Evolutionary conservation across 148 eudicot genomes (phyloP).

Genomic region (Salicornia ramosissima): DNA sequence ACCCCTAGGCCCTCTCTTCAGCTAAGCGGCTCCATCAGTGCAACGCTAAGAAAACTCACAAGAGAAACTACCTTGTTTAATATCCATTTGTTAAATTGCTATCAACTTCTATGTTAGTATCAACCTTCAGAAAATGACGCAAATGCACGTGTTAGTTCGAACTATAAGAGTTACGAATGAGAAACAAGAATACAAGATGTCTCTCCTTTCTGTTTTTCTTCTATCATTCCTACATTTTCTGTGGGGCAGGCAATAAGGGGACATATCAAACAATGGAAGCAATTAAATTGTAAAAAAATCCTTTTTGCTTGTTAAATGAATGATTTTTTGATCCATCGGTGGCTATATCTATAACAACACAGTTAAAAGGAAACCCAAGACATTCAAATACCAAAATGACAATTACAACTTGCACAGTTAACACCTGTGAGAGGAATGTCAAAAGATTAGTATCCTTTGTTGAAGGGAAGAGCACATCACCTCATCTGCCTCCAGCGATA

Average conservation of each 20-base stretch:
- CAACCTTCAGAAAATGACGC: background rate
- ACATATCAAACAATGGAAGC: background rate
- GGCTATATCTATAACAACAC: background rate
- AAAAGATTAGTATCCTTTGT: background rate
- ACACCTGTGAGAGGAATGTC: background rate
- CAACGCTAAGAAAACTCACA: background rate
- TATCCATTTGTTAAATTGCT: background rate
- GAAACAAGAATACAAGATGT: background rate
- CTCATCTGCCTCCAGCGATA: slow-evolving; percentile 68
- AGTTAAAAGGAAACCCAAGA: background rate
- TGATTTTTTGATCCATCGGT: background rate
- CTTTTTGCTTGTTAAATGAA: background rate
- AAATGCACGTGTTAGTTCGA: background rate
- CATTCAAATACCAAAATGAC: slow-evolving; percentile 6
- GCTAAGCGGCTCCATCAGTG: background rate
- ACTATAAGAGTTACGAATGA: background rate
- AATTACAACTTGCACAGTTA: background rate
- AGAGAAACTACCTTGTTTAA: background rate
- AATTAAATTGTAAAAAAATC: background rate
- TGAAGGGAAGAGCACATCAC: slow-evolving; percentile 27
- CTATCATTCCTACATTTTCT: background rate
- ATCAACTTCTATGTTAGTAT: background rate
- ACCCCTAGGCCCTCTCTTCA: background rate
- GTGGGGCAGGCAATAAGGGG: background rate
- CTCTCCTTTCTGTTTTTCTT: background rate